These are phyloP conservation scores for Metschnikowia koreensis DNA, from an alignment of 805 yeast species.

Conservation along the genomic window DNA sequence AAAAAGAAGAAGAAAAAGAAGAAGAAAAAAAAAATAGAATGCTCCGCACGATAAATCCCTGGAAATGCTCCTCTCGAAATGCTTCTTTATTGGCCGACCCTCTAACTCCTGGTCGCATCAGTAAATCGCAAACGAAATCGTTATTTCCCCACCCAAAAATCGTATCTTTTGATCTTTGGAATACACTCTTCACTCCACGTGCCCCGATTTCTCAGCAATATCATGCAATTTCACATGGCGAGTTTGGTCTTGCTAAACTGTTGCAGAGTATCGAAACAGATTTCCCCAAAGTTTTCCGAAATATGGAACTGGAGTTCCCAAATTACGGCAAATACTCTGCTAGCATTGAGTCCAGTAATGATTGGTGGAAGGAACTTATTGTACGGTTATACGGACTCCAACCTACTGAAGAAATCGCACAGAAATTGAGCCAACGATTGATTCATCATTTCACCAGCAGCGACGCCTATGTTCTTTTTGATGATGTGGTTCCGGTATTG, in stretches of 20 bases:
- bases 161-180: slow-evolving; percentile 67
- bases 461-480: slow-evolving; percentile 52
- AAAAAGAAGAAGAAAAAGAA: background rate
- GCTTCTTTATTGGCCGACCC: slow-evolving; percentile 14
- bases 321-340: slow-evolving; percentile 55
- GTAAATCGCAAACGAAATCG: slow-evolving; percentile 14
- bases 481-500: slow-evolving; percentile 53
- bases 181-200: slow-evolving; percentile 59
- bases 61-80: background rate
- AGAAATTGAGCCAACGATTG: slow-evolving; percentile 44
- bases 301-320: slow-evolving; percentile 45
- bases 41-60: background rate
- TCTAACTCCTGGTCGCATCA: slow-evolving; percentile 14
- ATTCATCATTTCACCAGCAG: slow-evolving; percentile 47
- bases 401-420: slow-evolving; percentile 21
- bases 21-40: background rate
- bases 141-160: slow-evolving; percentile 42
- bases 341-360: slow-evolving; percentile 23
- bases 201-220: slow-evolving; percentile 56
- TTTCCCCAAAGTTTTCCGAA: slow-evolving; percentile 33
- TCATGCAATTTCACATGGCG: slow-evolving; percentile 40
- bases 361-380: slow-evolving; percentile 63
- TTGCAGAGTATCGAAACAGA: slow-evolving; percentile 24
- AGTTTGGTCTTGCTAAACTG: slow-evolving; percentile 41
- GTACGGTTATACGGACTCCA: slow-evolving; percentile 41